Evolutionary conservation across 495 filamentous ascomycete species (phyloP), one percentile per base, ranked within the genome.

Genomic region (Symbiotaphrina buchneri): DNA sequence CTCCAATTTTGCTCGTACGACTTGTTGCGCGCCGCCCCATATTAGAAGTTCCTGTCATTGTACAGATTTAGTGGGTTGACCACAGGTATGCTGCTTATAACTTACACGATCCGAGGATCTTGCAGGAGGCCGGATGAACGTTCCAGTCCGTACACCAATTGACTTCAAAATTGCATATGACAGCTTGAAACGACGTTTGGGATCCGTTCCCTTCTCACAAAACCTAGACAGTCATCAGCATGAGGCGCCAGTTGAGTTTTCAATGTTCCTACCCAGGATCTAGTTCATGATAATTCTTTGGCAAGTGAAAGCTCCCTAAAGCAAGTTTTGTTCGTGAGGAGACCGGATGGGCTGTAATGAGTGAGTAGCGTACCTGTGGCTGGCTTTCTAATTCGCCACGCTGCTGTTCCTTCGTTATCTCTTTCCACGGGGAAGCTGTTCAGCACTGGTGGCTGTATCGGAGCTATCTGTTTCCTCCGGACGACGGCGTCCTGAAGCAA

Each of bases 51-150:
- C 17, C 19, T 39, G 26, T 28, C 6, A 19, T 19, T 18, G 11
- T 6, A 6, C n/a, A 28, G n/a, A 5, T 7, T 23, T 2, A 26
- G 33, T 21, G 16, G n/a, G n/a, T n/a, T n/a, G n/a, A 37, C 7
- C 5, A 5, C 8, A 16, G 26, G n/a, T 18, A 15, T 15, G 16
- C 11, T 38, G 16, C 23, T 21, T 2, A 6, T 1, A 24, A 21
- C 37, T 37, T 38, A 39, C 37, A 8, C 27, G 27, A 27, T 42
- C 42, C 7, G 31, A 21, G n/a, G 30, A 14, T 6, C 32, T 33
- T 11, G 39, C 34, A 6, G 46, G 45, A 3, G 45, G 45, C 6
- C 33, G 30, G 8, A 47, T 39, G 13, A 48, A 48, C 1, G 45
- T 37, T 16, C 39, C 35, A 14, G 37, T 18, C n/a, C 39, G 33